Evolutionary conservation across 257 asterid genomes (phyloP).

Genomic region (Jaltomata sinuosa): DNA sequence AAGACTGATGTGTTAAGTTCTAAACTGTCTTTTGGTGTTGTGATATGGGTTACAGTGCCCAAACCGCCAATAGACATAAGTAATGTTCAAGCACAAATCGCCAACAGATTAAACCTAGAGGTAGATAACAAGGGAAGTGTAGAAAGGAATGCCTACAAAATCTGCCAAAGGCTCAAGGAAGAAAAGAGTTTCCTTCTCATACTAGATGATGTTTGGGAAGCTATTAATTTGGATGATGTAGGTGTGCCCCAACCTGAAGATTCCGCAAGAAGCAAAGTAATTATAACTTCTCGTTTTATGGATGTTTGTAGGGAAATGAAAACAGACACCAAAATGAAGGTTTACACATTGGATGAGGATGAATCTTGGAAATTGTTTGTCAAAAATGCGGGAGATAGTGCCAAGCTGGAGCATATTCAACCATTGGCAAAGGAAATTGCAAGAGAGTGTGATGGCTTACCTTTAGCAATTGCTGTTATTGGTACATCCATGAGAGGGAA

Average conservation of each 20-base stretch:
- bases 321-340: too few relatives aligned
- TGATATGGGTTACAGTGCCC: background rate
- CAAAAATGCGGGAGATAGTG: too few relatives aligned
- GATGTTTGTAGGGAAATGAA: too few relatives aligned
- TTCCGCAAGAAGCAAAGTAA: background rate
- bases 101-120: background rate
- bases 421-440: too few relatives aligned
- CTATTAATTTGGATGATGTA: background rate
- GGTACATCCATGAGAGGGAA: too few relatives aligned
- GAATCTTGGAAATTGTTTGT: too few relatives aligned
- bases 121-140: background rate
- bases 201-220: too few relatives aligned
- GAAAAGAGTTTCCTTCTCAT: too few relatives aligned
- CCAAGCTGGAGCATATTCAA: too few relatives aligned
- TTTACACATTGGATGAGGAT: too few relatives aligned
- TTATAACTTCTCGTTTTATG: background rate
- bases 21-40: background rate
- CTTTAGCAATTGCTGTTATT: too few relatives aligned
- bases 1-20: background rate
- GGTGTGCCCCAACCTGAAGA: slow-evolving; percentile 2
- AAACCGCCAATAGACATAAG: background rate
- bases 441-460: too few relatives aligned
- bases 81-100: background rate
- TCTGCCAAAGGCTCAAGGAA: background rate
- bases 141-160: background rate